Conservation (phyloP, 495 filamentous ascomycete species). For the Rhypophila decipiens region DNA sequence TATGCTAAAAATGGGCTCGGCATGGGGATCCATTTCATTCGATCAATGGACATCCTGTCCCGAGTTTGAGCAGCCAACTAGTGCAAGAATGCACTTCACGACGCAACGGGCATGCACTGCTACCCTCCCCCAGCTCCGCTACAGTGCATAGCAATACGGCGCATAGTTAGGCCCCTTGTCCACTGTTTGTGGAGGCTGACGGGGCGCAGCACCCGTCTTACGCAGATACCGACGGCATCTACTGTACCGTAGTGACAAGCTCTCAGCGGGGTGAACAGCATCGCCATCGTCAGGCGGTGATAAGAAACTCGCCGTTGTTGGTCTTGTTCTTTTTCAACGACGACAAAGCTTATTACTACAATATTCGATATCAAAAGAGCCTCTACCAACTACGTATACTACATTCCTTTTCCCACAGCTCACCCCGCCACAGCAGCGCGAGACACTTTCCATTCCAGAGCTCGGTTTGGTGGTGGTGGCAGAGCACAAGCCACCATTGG, state of each 20-base stretch:
- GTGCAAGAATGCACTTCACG: background rate
- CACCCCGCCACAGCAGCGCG: background rate
- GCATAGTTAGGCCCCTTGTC: no score
- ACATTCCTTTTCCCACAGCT: background rate
- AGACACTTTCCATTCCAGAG: background rate
- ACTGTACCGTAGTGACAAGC: background rate
- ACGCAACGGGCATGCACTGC: background rate
- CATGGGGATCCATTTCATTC: background rate
- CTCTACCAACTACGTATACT: no score
- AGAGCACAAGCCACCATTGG: background rate
- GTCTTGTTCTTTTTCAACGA: no score
- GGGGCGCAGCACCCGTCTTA: background rate
- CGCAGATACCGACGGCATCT: background rate
- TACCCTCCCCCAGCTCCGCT: background rate
- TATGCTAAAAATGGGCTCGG: background rate
- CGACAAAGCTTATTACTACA: no score
- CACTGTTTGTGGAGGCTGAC: background rate
- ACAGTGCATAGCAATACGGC: background rate
- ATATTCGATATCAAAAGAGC: no score
- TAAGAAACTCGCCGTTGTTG: no score
- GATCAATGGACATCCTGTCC: background rate
- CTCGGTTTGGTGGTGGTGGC: background rate
- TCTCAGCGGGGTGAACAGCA: background rate
- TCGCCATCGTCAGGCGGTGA: no score
- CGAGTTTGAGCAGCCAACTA: background rate